Evolutionary conservation across 352 stramenopile species (phyloP), one percentile per base, ranked within the genome.

Genomic region (Phytophthora citricola): DNA sequence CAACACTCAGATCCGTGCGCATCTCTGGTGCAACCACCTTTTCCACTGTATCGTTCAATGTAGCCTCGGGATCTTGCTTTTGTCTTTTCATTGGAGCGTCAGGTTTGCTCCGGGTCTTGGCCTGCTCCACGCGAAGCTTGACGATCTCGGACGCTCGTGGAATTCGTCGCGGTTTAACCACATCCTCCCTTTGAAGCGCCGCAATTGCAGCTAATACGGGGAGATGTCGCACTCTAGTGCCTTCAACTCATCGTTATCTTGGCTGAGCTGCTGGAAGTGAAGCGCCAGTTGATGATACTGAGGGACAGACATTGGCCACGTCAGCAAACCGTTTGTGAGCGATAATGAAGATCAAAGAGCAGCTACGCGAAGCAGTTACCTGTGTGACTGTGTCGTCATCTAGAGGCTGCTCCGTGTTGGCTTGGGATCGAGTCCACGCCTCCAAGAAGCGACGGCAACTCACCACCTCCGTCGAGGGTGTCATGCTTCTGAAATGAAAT

Each of bases 381-480:
- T 79, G 67, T 8, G 7, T 9, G 0, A 62, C 5, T 15, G 67
- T 60, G 32, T 65, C 26, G 8, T 22, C 24, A 22, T 71, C 32
- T 9, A 58, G 5, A 22, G 56, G 27, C 4, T 77, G 48, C 40
- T 75, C 62, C 17, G 72, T 59, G 15, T 39, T 59, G 54, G 67
- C 63, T 8, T 73, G 64, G 27, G 73, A 85, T 41, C 85, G 76
- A 58, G 52, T 46, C 82, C 83, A 93, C 24, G 85, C 83, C 51
- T 58, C 63, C 52, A 91, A 47, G 58, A 93, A 91, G 47, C 85
- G 85, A 51, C 79, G 67, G 50, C 79, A 86, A 58, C 87, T 68
- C 9, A 90, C 41, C 32, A 24, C 53, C 36, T 81, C 66, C 10
- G 38, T 17, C 36, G 56, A 41, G 0, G 45, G 38, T 31, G 61